Conservation (phyloP, 306 rosid species). For the Rosa chinensis region DNA sequence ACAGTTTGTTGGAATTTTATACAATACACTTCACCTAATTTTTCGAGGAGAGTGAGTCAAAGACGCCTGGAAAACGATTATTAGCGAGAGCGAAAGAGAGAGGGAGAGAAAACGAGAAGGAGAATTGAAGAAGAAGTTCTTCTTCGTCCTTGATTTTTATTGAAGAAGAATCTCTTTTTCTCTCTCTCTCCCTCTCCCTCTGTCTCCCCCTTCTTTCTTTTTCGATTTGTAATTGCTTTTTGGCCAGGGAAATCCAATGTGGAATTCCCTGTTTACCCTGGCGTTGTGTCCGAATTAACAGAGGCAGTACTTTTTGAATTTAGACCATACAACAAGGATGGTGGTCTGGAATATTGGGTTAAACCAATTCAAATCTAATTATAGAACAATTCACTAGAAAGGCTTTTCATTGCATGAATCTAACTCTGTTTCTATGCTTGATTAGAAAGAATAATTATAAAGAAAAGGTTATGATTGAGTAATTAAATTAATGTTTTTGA, state of each 20-base stretch:
- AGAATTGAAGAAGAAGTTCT: neutral
- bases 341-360: no score
- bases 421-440: neutral
- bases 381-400: neutral
- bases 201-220: neutral
- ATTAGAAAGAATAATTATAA: no score
- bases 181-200: neutral
- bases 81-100: conserved; percentile 34
- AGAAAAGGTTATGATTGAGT: no score
- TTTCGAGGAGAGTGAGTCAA: conserved; percentile 42
- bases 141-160: conserved; percentile 22
- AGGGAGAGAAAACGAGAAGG: conserved; percentile 21
- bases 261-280: conserved; percentile 31
- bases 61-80: conserved; percentile 30
- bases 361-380: neutral
- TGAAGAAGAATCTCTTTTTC: conserved; percentile 2
- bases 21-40: conserved; percentile 17
- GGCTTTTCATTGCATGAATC: neutral
- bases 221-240: neutral
- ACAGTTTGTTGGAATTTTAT: neutral
- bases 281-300: neutral
- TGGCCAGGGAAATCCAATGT: conserved; percentile 1
- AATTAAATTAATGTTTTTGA: no score
- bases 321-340: no score
- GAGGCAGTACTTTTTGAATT: no score